Evolutionary conservation across 257 asterid genomes (phyloP), one percentile per base, ranked within the genome.

Genomic region (Solanum microdontum): DNA sequence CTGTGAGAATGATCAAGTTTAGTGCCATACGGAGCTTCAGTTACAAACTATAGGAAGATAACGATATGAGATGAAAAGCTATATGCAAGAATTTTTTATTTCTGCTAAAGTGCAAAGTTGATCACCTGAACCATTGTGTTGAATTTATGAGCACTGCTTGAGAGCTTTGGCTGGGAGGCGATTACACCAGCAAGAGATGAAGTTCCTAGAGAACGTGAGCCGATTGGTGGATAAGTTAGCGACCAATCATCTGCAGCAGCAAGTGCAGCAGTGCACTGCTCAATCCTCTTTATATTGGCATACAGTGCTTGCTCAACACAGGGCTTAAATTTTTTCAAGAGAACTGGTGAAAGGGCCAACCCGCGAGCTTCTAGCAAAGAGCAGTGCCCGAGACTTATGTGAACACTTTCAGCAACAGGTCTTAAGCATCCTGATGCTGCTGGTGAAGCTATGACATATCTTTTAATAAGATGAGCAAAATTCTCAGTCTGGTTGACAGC

Each of bases 171-270:
- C 85, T 94, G 98, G 51, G 94, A 93, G 13, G 89, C 32, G 10
- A 86, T 82, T 7, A 86, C 88, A 85, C 93, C 87, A 8, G 88
- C 88, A 10, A 87, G 90, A 6, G 94, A 87, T 37, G 91, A 69
- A 72, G 92, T 76, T 32, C 96, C 92, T 89, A 96, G 90, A 14
- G 93, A 89, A 75, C 98, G 98, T 11, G 95, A 90, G 8, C 96
- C 93, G 30, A 90, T 88, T 1, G 95, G 95, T 3, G 95, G 90
- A 91, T 92, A 92, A 73, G 85, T 66, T 87, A 95, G 93, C 1
- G 90, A 90, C 98, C 99, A 97, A 90, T 95, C 98, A 87, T 95
- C 98, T 69, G 95, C 92, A 45, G 97, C 98, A 85, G 98, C 98
- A 88, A 93, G 89, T 1, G 99, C 99, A 45, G 97, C 95, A 9